These are phyloP conservation scores for Yamadazyma paraphyllophila DNA, from an alignment of 805 yeast genomes.

Conservation along the genomic window DNA sequence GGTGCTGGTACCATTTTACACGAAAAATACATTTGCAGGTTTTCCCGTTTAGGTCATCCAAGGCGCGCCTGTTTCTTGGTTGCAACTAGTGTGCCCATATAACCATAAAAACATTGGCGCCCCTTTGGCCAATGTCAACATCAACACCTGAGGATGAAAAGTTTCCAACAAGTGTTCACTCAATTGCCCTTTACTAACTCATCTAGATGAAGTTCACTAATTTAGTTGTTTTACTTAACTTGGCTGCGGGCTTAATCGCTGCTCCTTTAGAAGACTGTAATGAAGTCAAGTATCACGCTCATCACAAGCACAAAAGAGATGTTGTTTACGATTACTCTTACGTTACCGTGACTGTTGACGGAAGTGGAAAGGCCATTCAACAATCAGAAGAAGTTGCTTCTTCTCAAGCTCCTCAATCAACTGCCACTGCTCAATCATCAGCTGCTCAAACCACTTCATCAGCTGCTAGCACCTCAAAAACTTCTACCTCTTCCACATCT, in stretches of 20 bases:
- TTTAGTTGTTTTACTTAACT: slow-evolving; percentile 9
- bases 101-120: slow-evolving; percentile 3
- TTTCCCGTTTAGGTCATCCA: background rate
- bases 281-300: slow-evolving; percentile 44
- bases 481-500: slow-evolving; percentile 18
- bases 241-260: slow-evolving; percentile 8
- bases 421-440: slow-evolving; percentile 5
- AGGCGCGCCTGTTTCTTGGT: background rate
- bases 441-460: slow-evolving; percentile 19
- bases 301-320: slow-evolving; percentile 62
- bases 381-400: slow-evolving; percentile 18
- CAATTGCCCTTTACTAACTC: slow-evolving; percentile 1
- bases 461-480: slow-evolving; percentile 13
- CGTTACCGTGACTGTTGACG: slow-evolving; percentile 45
- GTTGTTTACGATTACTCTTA: slow-evolving; percentile 45
- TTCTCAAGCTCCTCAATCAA: slow-evolving; percentile 18
- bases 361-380: slow-evolving; percentile 37
- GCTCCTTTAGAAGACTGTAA: slow-evolving; percentile 17
- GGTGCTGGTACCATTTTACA: slow-evolving; percentile 1
- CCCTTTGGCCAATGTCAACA: background rate
- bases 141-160: background rate
- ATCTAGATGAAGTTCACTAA: slow-evolving; percentile 14
- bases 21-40: slow-evolving; percentile 4
- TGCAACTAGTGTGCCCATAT: background rate
- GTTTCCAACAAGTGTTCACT: background rate